Evolutionary conservation across 192 early-diverging fungal species (phyloP).

Genomic region (Kickxella alabastrina): DNA sequence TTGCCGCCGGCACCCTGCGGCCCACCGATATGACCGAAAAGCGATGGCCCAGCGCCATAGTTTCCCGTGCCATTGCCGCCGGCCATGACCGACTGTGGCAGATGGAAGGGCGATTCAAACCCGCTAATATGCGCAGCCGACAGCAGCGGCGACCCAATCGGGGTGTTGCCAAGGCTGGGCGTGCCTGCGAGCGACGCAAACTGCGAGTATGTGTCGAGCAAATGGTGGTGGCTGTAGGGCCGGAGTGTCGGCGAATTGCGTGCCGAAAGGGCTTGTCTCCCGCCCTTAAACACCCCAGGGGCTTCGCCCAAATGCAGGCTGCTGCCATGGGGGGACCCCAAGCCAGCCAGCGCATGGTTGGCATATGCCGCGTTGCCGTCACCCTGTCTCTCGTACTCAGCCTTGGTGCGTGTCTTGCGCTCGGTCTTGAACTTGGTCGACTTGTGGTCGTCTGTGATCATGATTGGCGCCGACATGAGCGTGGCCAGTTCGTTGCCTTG

Average conservation of each 20-base stretch:
- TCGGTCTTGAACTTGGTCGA: slow-evolving; percentile 65
- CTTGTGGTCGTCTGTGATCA: slow-evolving; percentile 99
- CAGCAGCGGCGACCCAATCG: slow-evolving; percentile 43
- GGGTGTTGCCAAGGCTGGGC: slow-evolving; percentile 45
- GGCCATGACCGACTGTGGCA: slow-evolving; percentile 22
- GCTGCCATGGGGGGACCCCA: slow-evolving; percentile 18
- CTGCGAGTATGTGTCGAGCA: slow-evolving; percentile 51
- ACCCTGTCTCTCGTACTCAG: slow-evolving; percentile 52
- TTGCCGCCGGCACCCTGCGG: neutral
- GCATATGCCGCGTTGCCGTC: slow-evolving; percentile 40
- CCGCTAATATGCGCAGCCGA: slow-evolving; percentile 39
- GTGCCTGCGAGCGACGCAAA: slow-evolving; percentile 48
- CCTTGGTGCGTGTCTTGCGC: slow-evolving; percentile 48
- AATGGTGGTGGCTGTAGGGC: slow-evolving; percentile 22
- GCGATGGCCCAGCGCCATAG: slow-evolving; percentile 1
- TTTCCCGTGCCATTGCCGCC: neutral
- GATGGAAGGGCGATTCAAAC: slow-evolving; percentile 45
- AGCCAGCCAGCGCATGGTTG: slow-evolving; percentile 38
- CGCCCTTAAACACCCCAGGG: slow-evolving; percentile 4
- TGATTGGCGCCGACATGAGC: slow-evolving; percentile 84
- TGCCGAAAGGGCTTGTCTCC: slow-evolving; percentile 41
- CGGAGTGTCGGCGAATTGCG: slow-evolving; percentile 47
- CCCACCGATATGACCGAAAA: slow-evolving; percentile 4
- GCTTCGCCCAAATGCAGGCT: slow-evolving; percentile 3
- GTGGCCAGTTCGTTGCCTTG: slow-evolving; percentile 64